A percentile compares a stretch with the other conserved stretches of the same genome.
These are phyloP conservation scores for Rhizomucor pusillus DNA, from an alignment of 371 early-diverging fungal species.

Conservation along the genomic window DNA sequence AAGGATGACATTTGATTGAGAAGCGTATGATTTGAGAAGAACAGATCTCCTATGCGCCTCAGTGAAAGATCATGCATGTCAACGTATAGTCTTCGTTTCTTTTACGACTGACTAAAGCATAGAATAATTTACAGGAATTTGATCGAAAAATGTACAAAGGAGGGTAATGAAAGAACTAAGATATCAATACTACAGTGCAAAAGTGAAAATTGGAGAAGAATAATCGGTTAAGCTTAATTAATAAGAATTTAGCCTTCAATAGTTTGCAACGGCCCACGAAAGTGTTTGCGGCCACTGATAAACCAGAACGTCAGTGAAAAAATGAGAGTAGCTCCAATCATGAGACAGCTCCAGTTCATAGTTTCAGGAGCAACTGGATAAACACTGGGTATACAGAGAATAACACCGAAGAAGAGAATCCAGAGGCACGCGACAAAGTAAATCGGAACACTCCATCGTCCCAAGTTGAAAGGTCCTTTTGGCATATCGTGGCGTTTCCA, in stretches of 20 bases:
- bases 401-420: conserved; percentile 25
- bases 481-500: conserved; percentile 20
- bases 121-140: too few relatives aligned
- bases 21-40: too few relatives aligned
- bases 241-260: background rate
- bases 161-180: too few relatives aligned
- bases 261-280: conserved; percentile 14
- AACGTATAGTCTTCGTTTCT: too few relatives aligned
- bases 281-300: conserved; percentile 15
- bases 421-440: conserved; percentile 18
- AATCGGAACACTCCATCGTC: conserved; percentile 20
- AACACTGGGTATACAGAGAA: conserved; percentile 25
- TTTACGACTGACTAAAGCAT: too few relatives aligned
- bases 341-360: conserved; percentile 28
- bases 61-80: too few relatives aligned
- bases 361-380: conserved; percentile 14
- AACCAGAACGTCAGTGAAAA: conserved; percentile 20
- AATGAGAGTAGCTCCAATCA: conserved; percentile 22
- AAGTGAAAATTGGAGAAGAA: too few relatives aligned
- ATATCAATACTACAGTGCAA: too few relatives aligned
- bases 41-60: too few relatives aligned
- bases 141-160: too few relatives aligned
- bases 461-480: conserved; percentile 27
- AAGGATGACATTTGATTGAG: too few relatives aligned
- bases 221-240: too few relatives aligned